Evolutionary conservation across 2,329 filamentous ascomycete genomes (phyloP), one percentile per base, ranked within the genome.

Genomic region (Aspergillus felis): DNA sequence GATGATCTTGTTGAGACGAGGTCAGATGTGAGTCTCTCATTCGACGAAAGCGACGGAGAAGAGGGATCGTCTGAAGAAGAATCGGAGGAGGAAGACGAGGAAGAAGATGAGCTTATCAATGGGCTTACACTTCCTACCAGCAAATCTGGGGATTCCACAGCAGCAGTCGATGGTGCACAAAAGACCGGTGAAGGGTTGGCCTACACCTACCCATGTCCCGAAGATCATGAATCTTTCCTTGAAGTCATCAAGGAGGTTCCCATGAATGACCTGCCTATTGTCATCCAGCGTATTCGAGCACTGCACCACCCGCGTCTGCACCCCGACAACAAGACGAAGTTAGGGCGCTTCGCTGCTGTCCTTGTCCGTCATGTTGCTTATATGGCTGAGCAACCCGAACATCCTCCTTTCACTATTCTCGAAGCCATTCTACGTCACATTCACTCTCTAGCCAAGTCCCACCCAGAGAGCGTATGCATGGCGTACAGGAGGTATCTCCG

Each of bases 291-390:
- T 59, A 94, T 99, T 66, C 87, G 94, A 74, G 89, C 92, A 12
- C 79, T 96, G n/a, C 89, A 97, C 71, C 92, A 97, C 70, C 90
- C 93, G 7, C 92, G 93, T 64, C 83, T 99, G 32, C 86, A 89
- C 61, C 85, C 84, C 63, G 86, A 88, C 58, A 97, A 99, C 78
- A 97, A 96, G 77, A 83, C 85, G 61, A 92, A 90, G 68, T 84
- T 97, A 14, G 80, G 80, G 73, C 84, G 58, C 7, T 83, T 83
- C 58, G 72, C 79, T 8, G 67, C 68, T 52, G 71, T 81, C 27
- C 71, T 83, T 6, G 74, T 82, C 20, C 71, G 80, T 56, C 85
- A 88, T 68, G 76, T 87, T n/a, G 76, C 78, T 2, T 82, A 85
- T 66, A 78, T 87, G 66, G 80, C 79, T 8, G 79, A 82, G 44